Conservation (phyloP, 140 eudicot species). For the Anethum foeniculum region DNA sequence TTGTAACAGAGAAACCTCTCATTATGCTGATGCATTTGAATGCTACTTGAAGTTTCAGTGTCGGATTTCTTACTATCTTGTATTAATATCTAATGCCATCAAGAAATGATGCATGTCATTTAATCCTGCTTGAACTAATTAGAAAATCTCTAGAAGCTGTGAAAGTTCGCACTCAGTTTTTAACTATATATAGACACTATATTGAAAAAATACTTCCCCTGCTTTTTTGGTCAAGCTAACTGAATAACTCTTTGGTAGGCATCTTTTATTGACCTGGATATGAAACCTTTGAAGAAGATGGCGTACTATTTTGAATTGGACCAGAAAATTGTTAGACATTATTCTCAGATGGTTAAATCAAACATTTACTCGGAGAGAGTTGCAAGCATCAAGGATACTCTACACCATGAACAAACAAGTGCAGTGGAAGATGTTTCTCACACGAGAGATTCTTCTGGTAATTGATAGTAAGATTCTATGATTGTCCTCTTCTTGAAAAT, state of each 20-base stretch:
- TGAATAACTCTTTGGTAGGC: conserved; percentile 34
- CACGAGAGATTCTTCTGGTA: conserved; percentile 6
- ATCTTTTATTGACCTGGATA: conserved; percentile 88
- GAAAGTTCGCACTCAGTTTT: neutral
- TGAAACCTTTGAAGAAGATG: conserved; percentile 86
- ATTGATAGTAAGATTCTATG: conserved; percentile 1
- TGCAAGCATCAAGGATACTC: conserved; percentile 7
- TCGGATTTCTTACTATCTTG: neutral
- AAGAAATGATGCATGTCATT: neutral
- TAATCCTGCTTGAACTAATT: neutral
- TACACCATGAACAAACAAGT: conserved; percentile 4
- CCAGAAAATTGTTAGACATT: conserved; percentile 54
- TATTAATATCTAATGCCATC: neutral
- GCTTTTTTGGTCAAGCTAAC: conserved; percentile 5
- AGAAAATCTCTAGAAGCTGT: conserved; percentile 5
- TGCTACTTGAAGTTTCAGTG: neutral
- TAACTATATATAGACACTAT: neutral
- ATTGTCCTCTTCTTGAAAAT: neutral
- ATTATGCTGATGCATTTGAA: neutral
- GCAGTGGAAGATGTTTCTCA: conserved; percentile 7
- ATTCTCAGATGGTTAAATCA: conserved; percentile 19
- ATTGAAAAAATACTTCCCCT: neutral
- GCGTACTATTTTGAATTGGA: conserved; percentile 67
- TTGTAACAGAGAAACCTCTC: neutral
- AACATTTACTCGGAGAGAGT: neutral